Percentiles rank a stretch among this genome's conserved stretches.
These are phyloP conservation scores for Myrmaecium sp. DNA, from an alignment of 2,329 filamentous ascomycete species.

Conservation along the genomic window DNA sequence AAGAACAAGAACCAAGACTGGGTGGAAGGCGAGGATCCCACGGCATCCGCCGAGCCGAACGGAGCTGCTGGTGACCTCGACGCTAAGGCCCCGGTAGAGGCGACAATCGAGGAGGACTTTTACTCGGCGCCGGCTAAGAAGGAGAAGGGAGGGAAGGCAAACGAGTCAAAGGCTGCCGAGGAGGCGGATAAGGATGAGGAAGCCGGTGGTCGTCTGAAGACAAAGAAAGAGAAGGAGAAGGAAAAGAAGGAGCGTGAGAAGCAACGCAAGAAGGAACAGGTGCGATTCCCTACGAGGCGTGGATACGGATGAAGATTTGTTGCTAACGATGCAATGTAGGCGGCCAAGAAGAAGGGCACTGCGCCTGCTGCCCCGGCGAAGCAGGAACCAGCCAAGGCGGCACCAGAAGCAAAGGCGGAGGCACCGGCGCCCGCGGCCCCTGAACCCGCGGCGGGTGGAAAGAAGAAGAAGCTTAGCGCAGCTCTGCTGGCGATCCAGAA, in stretches of 20 bases:
- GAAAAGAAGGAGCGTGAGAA: conserved; percentile 97
- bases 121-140: conserved; percentile 65
- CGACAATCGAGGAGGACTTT: conserved; percentile 60
- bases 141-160: conserved; percentile 37
- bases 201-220: conserved; percentile 48
- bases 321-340: conserved; percentile 23
- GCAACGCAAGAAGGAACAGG: conserved; percentile 95
- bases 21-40: conserved; percentile 48
- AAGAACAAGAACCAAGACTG: conserved; percentile 72
- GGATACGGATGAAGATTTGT: conserved; percentile 7
- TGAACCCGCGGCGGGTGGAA: conserved; percentile 36
- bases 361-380: conserved; percentile 33
- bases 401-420: conserved; percentile 20
- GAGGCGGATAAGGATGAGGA: conserved; percentile 21
- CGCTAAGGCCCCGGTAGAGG: conserved; percentile 64
- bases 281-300: too few species aligned
- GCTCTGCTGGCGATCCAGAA: conserved; percentile 59
- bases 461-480: conserved; percentile 79
- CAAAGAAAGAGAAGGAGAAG: conserved; percentile 97
- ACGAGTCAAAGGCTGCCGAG: conserved; percentile 12
- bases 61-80: conserved; percentile 29
- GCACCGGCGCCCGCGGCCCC: conserved; percentile 16
- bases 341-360: conserved; percentile 39
- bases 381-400: conserved; percentile 26
- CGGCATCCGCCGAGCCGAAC: conserved; percentile 23